These are phyloP conservation scores for Aaosphaeria pasadenensis DNA, from an alignment of 2,329 filamentous ascomycete species.

Conservation along the genomic window DNA sequence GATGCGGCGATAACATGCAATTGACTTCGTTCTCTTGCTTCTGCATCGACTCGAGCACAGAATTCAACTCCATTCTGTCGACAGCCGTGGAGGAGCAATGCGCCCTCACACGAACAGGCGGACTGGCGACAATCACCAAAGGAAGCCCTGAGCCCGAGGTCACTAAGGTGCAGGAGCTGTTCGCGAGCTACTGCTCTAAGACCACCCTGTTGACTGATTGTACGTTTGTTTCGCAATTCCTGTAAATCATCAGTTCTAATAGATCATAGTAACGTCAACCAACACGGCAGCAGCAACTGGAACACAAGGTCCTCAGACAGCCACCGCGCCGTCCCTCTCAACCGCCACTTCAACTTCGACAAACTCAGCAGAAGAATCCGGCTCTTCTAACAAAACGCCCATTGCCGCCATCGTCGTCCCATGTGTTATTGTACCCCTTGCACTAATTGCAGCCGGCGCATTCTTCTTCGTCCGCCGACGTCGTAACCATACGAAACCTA, in stretches of 20 bases:
- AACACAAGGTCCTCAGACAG: background rate
- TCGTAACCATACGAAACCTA: background rate
- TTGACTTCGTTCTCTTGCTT: background rate
- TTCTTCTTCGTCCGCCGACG: background rate
- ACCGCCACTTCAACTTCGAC: background rate
- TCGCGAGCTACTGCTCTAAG: background rate
- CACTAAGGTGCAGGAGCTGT: background rate
- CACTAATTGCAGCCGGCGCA: background rate
- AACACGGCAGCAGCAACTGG: background rate
- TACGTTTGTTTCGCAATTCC: background rate
- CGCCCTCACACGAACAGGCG: background rate
- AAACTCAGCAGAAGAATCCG: background rate
- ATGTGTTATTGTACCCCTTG: background rate
- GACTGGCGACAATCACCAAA: background rate
- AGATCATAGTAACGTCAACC: background rate
- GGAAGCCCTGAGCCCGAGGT: background rate
- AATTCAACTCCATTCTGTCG: background rate
- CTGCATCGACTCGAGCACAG: background rate
- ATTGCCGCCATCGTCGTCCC: background rate
- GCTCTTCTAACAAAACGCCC: background rate
- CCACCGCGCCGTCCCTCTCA: background rate
- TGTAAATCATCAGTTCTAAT: background rate
- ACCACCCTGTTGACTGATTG: background rate
- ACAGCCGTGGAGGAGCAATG: background rate
- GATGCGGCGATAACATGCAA: background rate